phyloP scores from a whole-genome alignment of 2,329 filamentous ascomycete species.

The Rasamsonia emersonii region DNA sequence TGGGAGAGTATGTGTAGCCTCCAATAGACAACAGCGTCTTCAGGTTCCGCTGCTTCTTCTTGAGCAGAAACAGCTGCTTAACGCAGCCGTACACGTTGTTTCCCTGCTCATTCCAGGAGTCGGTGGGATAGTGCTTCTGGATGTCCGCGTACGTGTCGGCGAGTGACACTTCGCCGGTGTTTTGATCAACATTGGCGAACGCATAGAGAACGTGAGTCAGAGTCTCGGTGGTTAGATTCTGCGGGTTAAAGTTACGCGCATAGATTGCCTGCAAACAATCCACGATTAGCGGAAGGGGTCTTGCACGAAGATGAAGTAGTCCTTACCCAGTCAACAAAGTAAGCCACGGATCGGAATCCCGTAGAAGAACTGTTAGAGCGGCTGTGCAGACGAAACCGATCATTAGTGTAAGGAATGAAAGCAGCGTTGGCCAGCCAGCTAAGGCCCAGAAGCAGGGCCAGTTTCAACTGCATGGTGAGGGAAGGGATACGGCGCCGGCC shows the following conservation, averaged over 20 bases:
- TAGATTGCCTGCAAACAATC: constrained; percentile 61
- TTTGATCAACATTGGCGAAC: constrained; percentile 76
- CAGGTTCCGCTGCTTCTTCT: constrained; percentile 65
- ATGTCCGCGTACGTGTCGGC: constrained; percentile 61
- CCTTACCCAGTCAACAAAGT: constrained; percentile 40
- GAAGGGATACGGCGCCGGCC: no score
- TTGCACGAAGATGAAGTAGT: background rate
- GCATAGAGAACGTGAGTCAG: constrained; percentile 86
- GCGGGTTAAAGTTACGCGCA: constrained; percentile 72
- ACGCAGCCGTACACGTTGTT: constrained; percentile 64
- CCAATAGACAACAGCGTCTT: constrained; percentile 78
- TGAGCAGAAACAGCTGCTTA: constrained; percentile 42
- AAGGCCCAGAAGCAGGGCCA: constrained; percentile 3
- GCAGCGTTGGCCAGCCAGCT: constrained; percentile 2
- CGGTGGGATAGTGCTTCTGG: constrained; percentile 59
- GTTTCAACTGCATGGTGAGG: constrained; percentile 4
- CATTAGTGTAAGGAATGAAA: constrained; percentile 1
- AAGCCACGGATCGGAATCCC: constrained; percentile 30
- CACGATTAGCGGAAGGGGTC: background rate
- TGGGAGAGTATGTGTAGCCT: constrained; percentile 68
- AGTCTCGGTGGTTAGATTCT: constrained; percentile 69
- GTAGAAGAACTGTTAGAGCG: constrained; percentile 2
- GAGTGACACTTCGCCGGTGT: constrained; percentile 71
- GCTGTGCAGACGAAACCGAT: background rate
- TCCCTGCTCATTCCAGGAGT: constrained; percentile 59